These are phyloP conservation scores for Epichloe festucae DNA, from an alignment of 2,329 filamentous ascomycete genomes.

Conservation along the genomic window DNA sequence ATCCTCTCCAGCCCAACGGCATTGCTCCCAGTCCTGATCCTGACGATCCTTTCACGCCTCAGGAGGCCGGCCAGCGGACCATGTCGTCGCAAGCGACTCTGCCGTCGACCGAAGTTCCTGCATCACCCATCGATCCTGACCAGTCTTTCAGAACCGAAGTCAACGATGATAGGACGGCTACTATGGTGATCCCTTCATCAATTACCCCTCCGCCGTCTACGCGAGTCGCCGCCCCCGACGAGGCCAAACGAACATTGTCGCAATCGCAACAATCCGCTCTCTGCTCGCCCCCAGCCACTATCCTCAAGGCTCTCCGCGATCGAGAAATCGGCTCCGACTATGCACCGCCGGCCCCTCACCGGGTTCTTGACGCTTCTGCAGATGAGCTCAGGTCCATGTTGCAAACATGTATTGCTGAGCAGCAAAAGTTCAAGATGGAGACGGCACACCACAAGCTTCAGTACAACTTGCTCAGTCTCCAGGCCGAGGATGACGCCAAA, in stretches of 20 bases:
- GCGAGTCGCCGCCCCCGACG: conserved; percentile 26
- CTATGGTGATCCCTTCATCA: conserved; percentile 43
- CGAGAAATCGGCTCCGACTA: conserved; percentile 26
- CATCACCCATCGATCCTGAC: conserved; percentile 36
- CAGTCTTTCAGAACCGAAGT: conserved; percentile 37
- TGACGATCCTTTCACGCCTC: conserved; percentile 18
- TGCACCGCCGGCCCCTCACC: conserved; percentile 31
- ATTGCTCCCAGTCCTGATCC: conserved; percentile 20
- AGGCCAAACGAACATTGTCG: conserved; percentile 19
- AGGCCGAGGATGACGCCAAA: conserved; percentile 74
- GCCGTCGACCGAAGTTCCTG: conserved; percentile 43
- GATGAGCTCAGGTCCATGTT: conserved; percentile 47
- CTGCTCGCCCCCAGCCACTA: conserved; percentile 42
- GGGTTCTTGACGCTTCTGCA: conserved; percentile 38
- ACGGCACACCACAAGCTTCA: conserved; percentile 85
- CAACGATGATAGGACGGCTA: conserved; percentile 31
- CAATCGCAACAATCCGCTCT: conserved; percentile 34
- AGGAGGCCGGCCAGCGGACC: conserved; percentile 15
- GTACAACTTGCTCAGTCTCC: conserved; percentile 69
- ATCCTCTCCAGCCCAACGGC: conserved; percentile 20
- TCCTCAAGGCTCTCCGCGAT: conserved; percentile 22
- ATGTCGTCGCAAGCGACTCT: conserved; percentile 39
- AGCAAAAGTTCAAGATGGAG: conserved; percentile 59
- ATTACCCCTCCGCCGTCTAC: conserved; percentile 45
- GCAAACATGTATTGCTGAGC: conserved; percentile 39